Evolutionary conservation across 495 filamentous ascomycete genomes (phyloP), one percentile per base, ranked within the genome.

Genomic region (Aspergillus panamensis): DNA sequence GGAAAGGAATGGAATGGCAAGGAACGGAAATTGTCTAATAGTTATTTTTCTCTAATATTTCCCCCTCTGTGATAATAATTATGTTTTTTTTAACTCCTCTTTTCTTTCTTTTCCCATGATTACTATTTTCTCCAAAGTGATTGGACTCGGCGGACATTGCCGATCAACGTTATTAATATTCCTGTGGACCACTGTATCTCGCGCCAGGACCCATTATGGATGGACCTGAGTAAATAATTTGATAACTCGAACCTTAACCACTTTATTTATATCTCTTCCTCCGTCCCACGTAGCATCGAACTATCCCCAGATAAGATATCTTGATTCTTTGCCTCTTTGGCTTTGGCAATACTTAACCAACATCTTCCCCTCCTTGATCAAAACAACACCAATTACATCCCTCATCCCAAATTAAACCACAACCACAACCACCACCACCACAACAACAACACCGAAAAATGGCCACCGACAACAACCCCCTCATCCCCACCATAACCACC

Each of bases 401-500:
- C 42, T 5, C 42, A 25, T 25, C 25, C 4, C 42, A 19, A 19
- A 19, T 6, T n/a, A 19, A 44, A 44, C 19, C 17, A 44, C 42
- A 44, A 44, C 13, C 13, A 44, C 13, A 44, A 44, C 14, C 13
- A 31, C 35, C 32, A 32, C 50, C 7, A 8, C 16, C 20, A 45
- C 29, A 37, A 32, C 40, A 32, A 60, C 33, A 19, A 8, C 21
- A 29, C 12, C 21, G 30, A 21, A 32, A 47, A 39, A 39, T 25
- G 25, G 25, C 25, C 3, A 39, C 35, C 35, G 35, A 39, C 14
- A 35, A 35, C 33, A 10, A n/a, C 35, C 35, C 56, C 12, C 30
- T 51, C 31, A 53, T 84, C 64, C 56, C 67, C 17, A 54, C 73
- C n/a, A 77, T 85, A 58, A 79, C 75, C 20, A 62, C 68, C 49